phyloP scores from a whole-genome alignment of 2,329 filamentous ascomycete genomes.

The Curvularia spicifera region DNA sequence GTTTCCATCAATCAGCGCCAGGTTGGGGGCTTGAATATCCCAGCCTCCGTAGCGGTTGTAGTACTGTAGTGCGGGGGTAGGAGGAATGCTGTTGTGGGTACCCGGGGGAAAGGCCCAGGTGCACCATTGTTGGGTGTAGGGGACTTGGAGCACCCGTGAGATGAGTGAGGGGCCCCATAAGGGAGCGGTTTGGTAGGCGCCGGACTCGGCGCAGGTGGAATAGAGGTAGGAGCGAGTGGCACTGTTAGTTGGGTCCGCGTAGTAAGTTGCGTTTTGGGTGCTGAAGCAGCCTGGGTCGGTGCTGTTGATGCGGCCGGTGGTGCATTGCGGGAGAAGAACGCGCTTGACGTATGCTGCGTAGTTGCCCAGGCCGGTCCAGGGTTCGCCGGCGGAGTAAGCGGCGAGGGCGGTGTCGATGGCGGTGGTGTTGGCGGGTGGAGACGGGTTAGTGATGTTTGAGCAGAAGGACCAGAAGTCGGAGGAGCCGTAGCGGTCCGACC shows the following conservation, averaged over 20 bases:
- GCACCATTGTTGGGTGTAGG: conserved; percentile 64
- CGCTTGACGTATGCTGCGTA: conserved; percentile 61
- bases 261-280: conserved; percentile 53
- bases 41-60: conserved; percentile 59
- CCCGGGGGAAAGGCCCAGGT: conserved; percentile 61
- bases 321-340: conserved; percentile 53
- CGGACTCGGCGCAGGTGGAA: conserved; percentile 58
- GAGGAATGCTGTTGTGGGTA: conserved; percentile 54
- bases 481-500: conserved; percentile 52
- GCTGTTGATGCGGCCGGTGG: conserved; percentile 52
- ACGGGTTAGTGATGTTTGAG: conserved; percentile 57
- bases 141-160: conserved; percentile 55
- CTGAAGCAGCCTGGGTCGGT: conserved; percentile 54
- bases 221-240: conserved; percentile 58
- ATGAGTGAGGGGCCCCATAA: conserved; percentile 55
- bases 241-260: conserved; percentile 53
- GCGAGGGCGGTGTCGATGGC: conserved; percentile 56
- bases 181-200: conserved; percentile 58
- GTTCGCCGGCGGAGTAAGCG: conserved; percentile 57
- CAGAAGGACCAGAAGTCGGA: conserved; percentile 62
- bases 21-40: conserved; percentile 54
- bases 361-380: conserved; percentile 60
- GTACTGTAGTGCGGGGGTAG: conserved; percentile 51
- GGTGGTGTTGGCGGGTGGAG: conserved; percentile 54
- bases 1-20: conserved; percentile 61